Conservation (phyloP, 1,139 yeast species). For the Scheffersomyces cryptocercus region DNA sequence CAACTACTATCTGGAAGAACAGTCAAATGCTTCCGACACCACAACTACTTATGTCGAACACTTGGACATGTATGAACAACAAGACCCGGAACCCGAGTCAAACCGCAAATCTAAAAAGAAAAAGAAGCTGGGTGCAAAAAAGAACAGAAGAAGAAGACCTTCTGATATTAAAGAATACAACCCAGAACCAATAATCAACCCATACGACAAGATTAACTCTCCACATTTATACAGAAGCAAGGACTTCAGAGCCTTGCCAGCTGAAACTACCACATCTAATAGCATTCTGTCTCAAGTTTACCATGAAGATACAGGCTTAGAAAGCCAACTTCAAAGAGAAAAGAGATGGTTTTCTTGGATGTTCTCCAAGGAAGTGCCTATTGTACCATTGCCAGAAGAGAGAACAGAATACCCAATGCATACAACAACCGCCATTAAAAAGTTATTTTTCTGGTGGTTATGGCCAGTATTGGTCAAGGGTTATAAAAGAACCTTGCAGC, state of each 20-base stretch:
- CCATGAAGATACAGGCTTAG: conserved; percentile 1
- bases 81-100: neutral
- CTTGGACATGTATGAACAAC: conserved; percentile 5
- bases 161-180: neutral
- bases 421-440: conserved; percentile 21
- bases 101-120: neutral
- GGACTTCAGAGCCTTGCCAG: neutral
- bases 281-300: conserved; percentile 1
- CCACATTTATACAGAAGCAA: neutral
- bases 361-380: conserved; percentile 38
- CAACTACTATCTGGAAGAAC: conserved; percentile 5
- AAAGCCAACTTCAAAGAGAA: conserved; percentile 14
- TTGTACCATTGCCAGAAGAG: conserved; percentile 37
- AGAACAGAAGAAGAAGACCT: conserved; percentile 1
- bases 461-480: conserved; percentile 43
- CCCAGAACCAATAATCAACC: neutral
- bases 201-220: neutral
- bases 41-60: conserved; percentile 11
- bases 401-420: conserved; percentile 42
- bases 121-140: conserved; percentile 2
- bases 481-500: conserved; percentile 42
- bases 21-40: conserved; percentile 9
- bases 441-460: conserved; percentile 43
- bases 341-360: conserved; percentile 22
- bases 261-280: conserved; percentile 1